These are phyloP conservation scores for Cordyceps cateniannulata DNA, from an alignment of 2,329 filamentous ascomycete genomes.

Conservation along the genomic window DNA sequence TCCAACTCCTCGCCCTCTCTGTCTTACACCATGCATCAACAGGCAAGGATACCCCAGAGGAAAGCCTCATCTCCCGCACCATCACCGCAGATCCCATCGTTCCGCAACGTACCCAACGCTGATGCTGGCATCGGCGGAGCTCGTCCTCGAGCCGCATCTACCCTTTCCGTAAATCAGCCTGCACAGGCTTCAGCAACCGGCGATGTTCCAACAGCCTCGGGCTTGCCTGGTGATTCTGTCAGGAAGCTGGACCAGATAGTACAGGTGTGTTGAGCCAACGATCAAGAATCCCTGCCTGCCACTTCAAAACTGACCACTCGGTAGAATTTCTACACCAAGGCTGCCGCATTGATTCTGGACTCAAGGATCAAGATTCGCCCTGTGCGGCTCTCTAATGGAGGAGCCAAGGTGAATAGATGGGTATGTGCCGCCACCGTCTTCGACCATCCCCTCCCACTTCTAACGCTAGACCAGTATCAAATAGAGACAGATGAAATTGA, in stretches of 20 bases:
- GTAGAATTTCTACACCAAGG: slow-evolving; percentile 88
- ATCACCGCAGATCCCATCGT: slow-evolving; percentile 64
- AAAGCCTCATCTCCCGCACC: slow-evolving; percentile 62
- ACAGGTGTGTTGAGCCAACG: slow-evolving; percentile 50
- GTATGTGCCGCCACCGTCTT: slow-evolving; percentile 42
- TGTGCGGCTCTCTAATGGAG: slow-evolving; percentile 33
- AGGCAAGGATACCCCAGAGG: slow-evolving; percentile 68
- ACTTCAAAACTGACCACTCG: neutral
- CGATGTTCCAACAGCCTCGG: slow-evolving; percentile 34
- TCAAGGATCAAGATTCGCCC: slow-evolving; percentile 66
- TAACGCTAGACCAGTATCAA: slow-evolving; percentile 64
- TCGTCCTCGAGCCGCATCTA: slow-evolving; percentile 38
- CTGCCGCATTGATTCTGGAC: slow-evolving; percentile 75
- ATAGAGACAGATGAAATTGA: slow-evolving; percentile 91
- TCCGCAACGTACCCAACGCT: slow-evolving; percentile 20
- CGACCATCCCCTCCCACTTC: neutral
- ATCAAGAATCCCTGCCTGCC: neutral
- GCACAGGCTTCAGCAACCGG: slow-evolving; percentile 41
- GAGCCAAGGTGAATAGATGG: slow-evolving; percentile 74
- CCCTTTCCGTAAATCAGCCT: slow-evolving; percentile 33
- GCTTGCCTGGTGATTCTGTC: slow-evolving; percentile 59
- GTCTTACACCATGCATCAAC: slow-evolving; percentile 69
- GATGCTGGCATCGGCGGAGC: slow-evolving; percentile 22
- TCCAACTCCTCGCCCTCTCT: neutral
- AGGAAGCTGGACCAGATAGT: slow-evolving; percentile 89